Percentiles rank a stretch among this genome's conserved stretches.
phyloP scores from a whole-genome alignment of 805 yeast species.

The Sungouiozyma ichnusensis region DNA sequence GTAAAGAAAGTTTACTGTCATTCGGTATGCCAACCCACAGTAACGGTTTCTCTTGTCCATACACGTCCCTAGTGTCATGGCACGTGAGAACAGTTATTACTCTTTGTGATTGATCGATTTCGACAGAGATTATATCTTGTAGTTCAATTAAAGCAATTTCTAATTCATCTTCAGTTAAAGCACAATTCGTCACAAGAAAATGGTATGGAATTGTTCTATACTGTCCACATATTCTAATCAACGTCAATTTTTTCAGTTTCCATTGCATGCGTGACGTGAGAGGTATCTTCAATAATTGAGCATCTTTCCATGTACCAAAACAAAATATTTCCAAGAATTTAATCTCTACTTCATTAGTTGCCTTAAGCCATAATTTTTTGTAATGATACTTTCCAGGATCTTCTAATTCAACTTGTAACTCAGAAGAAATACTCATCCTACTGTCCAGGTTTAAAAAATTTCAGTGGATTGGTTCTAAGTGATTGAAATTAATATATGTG shows the following conservation, averaged over 20 bases:
- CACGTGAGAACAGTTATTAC: conserved; percentile 7
- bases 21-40: background rate
- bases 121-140: conserved; percentile 11
- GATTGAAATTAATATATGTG: conserved; percentile 2
- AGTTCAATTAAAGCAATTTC: conserved; percentile 18
- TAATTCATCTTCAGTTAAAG: conserved; percentile 7
- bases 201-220: conserved; percentile 12
- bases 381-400: conserved; percentile 15
- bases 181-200: conserved; percentile 7
- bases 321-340: conserved; percentile 19
- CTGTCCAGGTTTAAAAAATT: too few relatives aligned
- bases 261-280: conserved; percentile 10
- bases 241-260: conserved; percentile 17
- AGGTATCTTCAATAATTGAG: background rate
- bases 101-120: conserved; percentile 17
- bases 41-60: conserved; percentile 12
- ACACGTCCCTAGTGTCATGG: conserved; percentile 22
- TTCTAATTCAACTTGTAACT: conserved; percentile 9
- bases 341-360: conserved; percentile 3
- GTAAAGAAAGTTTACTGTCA: conserved; percentile 3
- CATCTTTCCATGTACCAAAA: conserved; percentile 20
- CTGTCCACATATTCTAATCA: conserved; percentile 14
- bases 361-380: conserved; percentile 19
- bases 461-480: too few relatives aligned
- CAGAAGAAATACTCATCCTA: background rate